phyloP scores from a whole-genome alignment of 1,284 basidiomycete genomes.

The Cryptococcus sp. region DNA sequence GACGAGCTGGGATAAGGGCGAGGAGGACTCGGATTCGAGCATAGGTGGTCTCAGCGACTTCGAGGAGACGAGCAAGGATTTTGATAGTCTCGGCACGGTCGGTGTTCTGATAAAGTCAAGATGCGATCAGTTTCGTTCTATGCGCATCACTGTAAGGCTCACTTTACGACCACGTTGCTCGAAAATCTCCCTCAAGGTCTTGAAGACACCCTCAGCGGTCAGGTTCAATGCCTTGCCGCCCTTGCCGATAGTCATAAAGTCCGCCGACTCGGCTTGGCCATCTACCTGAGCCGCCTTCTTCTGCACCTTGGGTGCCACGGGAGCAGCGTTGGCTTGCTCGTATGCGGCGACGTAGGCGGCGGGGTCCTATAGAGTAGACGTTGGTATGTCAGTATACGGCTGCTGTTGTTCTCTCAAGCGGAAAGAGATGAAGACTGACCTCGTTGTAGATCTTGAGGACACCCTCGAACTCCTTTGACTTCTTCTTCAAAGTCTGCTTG shows the following conservation, averaged over 20 bases:
- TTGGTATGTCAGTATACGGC: conserved; percentile 7
- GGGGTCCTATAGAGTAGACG: conserved; percentile 65
- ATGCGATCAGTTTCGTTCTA: not conserved
- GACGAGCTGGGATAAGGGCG: conserved; percentile 89
- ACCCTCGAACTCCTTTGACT: conserved; percentile 82
- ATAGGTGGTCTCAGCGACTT: conserved; percentile 81
- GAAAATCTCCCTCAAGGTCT: conserved; percentile 85
- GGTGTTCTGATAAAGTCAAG: conserved; percentile 79
- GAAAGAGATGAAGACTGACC: conserved; percentile 54
- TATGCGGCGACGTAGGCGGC: conserved; percentile 84
- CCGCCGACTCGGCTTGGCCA: conserved; percentile 63
- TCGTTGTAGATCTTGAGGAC: conserved; percentile 77
- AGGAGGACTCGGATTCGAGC: conserved; percentile 93
- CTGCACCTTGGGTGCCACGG: conserved; percentile 56
- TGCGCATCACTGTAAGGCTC: conserved; percentile 19
- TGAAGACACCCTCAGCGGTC: conserved; percentile 88
- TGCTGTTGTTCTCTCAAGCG: not conserved
- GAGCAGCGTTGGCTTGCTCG: conserved; percentile 58
- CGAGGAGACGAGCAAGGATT: conserved; percentile 84
- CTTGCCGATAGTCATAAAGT: conserved; percentile 90
- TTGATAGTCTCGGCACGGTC: conserved; percentile 93
- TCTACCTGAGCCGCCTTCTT: conserved; percentile 50
- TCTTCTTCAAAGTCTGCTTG: conserved; percentile 96
- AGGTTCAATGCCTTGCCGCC: conserved; percentile 83
- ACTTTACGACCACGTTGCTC: conserved; percentile 97